Percentiles rank a stretch among this genome's conserved stretches.
These are phyloP conservation scores for Ceratobasidium sp. DNA, from an alignment of 1,284 basidiomycete genomes.

Conservation along the genomic window DNA sequence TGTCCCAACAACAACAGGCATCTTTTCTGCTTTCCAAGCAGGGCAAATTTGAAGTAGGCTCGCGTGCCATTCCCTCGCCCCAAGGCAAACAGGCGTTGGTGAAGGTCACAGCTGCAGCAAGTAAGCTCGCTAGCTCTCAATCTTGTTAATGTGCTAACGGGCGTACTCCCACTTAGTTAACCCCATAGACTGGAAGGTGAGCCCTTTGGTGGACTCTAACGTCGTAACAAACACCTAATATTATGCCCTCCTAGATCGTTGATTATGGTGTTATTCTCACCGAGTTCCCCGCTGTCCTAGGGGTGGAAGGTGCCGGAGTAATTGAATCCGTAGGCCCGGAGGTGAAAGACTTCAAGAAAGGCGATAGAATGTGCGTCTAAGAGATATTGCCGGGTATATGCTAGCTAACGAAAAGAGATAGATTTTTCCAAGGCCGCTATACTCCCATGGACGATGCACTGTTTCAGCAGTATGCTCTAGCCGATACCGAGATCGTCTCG, in stretches of 20 bases:
- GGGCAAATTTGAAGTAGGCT: conserved; percentile 28
- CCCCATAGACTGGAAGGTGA: conserved; percentile 40
- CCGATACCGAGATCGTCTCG: conserved; percentile 59
- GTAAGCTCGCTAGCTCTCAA: background rate
- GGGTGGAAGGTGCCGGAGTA: conserved; percentile 70
- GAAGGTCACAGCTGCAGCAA: conserved; percentile 32
- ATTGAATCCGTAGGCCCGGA: conserved; percentile 68
- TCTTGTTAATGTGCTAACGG: too few relatives aligned
- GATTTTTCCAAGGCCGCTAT: conserved; percentile 61
- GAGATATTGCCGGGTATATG: background rate
- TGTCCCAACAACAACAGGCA: conserved; percentile 45
- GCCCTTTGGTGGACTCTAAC: conserved; percentile 25
- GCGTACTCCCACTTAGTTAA: conserved; percentile 6
- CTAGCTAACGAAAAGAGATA: conserved; percentile 51
- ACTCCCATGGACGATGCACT: conserved; percentile 57
- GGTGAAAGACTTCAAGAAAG: conserved; percentile 65
- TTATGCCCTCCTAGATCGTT: background rate
- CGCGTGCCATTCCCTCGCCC: conserved; percentile 11
- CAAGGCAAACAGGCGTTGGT: conserved; percentile 30
- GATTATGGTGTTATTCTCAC: conserved; percentile 50
- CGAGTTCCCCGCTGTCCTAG: conserved; percentile 64
- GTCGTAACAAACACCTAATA: conserved; percentile 22
- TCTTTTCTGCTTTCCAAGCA: conserved; percentile 32
- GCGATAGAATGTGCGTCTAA: conserved; percentile 69
- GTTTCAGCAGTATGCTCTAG: conserved; percentile 67